Percentiles rank a stretch among this genome's conserved stretches.
Conservation (phyloP, 495 filamentous ascomycete species). For the Xylaria castorea region DNA sequence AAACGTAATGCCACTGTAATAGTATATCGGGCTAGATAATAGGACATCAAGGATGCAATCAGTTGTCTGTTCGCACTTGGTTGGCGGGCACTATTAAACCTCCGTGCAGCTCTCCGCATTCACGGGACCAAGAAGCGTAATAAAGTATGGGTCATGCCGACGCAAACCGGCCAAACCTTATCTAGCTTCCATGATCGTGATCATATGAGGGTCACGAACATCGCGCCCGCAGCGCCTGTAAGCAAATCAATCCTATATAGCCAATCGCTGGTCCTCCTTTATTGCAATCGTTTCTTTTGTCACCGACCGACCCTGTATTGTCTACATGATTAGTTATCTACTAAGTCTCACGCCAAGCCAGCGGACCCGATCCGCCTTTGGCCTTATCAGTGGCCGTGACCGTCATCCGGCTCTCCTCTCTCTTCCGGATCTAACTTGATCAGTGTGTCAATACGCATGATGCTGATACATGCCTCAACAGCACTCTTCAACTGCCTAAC, state of each 20-base stretch:
- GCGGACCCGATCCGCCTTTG: conserved; percentile 28
- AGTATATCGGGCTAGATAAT: background rate
- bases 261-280: conserved; percentile 19
- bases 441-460: conserved; percentile 99
- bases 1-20: background rate
- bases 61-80: conserved; percentile 1
- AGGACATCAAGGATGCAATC: background rate
- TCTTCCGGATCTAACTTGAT: conserved; percentile 97
- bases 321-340: conserved; percentile 26
- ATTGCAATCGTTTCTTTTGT: conserved; percentile 1
- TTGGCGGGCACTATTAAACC: conserved; percentile 1
- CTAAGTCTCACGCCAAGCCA: conserved; percentile 31
- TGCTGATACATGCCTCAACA: conserved; percentile 97
- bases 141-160: conserved; percentile 27
- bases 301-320: conserved; percentile 17
- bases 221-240: conserved; percentile 4
- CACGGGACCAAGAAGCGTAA: conserved; percentile 24
- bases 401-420: conserved; percentile 77
- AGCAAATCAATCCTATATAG: conserved; percentile 12
- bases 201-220: conserved; percentile 18
- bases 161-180: conserved; percentile 24
- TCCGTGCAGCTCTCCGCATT: conserved; percentile 18
- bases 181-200: conserved; percentile 12
- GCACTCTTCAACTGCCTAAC: conserved; percentile 97
- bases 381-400: conserved; percentile 67